Percentiles rank a stretch among this genome's conserved stretches.
phyloP scores from a whole-genome alignment of 176 grass and related monocot genomes.

The Lolium multiflorum region DNA sequence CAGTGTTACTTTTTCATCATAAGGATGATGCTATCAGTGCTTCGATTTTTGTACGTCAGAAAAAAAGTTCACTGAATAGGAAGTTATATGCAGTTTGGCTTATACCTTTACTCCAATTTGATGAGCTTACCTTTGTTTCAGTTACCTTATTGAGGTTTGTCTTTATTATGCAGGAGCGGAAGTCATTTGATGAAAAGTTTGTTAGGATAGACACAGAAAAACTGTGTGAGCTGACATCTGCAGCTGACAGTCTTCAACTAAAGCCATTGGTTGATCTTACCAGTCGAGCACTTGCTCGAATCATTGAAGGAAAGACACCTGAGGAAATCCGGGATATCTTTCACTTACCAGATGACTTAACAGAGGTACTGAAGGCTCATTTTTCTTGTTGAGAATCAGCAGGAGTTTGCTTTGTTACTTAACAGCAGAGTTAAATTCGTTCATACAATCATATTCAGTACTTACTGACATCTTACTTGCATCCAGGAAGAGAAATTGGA shows the following conservation, averaged over 20 bases:
- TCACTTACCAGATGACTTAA: conserved; percentile 97
- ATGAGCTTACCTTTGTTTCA: not conserved
- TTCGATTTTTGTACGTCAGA: not conserved
- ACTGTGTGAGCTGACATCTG: conserved; percentile 96
- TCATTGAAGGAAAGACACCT: conserved; percentile 98
- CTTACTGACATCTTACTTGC: conserved; percentile 45
- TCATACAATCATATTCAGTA: conserved; percentile 2
- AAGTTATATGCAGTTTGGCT: not conserved
- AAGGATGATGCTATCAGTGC: not conserved
- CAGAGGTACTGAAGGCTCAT: conserved; percentile 60
- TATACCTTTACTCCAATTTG: not conserved
- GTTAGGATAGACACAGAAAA: conserved; percentile 93
- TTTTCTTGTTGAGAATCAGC: not conserved
- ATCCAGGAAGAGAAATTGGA: conserved; percentile 99
- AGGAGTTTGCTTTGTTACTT: not conserved
- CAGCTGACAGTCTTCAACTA: conserved; percentile 93
- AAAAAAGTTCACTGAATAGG: not conserved
- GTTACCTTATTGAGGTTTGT: conserved; percentile 37
- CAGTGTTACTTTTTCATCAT: not conserved
- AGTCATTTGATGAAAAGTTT: conserved; percentile 97
- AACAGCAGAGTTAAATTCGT: not conserved
- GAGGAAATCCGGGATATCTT: conserved; percentile 99
- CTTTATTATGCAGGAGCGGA: conserved; percentile 65
- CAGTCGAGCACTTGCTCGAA: conserved; percentile 94
- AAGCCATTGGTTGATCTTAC: conserved; percentile 98